Conservation (phyloP, 805 yeast genomes). For the Candida ipomoeae region DNA sequence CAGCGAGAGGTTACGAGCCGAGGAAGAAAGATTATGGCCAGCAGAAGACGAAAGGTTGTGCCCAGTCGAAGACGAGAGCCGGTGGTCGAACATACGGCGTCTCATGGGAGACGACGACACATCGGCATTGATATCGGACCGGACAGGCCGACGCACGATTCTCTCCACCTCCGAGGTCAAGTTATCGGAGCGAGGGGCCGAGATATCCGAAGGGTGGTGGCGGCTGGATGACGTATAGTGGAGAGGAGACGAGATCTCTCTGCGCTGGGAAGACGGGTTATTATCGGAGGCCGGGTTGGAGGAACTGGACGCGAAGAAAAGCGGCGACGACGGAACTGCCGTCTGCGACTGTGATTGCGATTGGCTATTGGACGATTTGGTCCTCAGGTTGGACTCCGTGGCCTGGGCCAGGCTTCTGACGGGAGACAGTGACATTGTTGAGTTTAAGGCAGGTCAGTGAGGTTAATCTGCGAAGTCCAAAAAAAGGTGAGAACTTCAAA, state of each 20-base stretch:
- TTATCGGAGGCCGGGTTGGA: conserved; percentile 37
- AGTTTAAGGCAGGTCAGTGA: background rate
- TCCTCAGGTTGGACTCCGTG: conserved; percentile 7
- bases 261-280: conserved; percentile 22
- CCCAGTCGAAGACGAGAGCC: conserved; percentile 13
- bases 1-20: conserved; percentile 10
- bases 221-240: conserved; percentile 43
- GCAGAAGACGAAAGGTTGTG: conserved; percentile 13
- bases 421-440: conserved; percentile 19
- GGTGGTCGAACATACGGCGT: conserved; percentile 50
- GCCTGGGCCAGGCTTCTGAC: conserved; percentile 15
- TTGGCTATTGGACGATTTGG: conserved; percentile 21
- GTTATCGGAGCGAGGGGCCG: conserved; percentile 42
- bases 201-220: conserved; percentile 31
- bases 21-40: conserved; percentile 3
- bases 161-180: conserved; percentile 41
- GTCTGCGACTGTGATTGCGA: conserved; percentile 35
- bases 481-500: background rate
- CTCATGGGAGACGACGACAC: conserved; percentile 67
- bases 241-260: conserved; percentile 46
- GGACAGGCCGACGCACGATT: conserved; percentile 47
- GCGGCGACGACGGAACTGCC: conserved; percentile 54
- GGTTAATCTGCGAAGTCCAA: background rate
- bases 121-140: conserved; percentile 77
- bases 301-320: conserved; percentile 49